phyloP scores from a whole-genome alignment of 768 basidiomycete genomes.

The Kwoniella dejecticola region DNA sequence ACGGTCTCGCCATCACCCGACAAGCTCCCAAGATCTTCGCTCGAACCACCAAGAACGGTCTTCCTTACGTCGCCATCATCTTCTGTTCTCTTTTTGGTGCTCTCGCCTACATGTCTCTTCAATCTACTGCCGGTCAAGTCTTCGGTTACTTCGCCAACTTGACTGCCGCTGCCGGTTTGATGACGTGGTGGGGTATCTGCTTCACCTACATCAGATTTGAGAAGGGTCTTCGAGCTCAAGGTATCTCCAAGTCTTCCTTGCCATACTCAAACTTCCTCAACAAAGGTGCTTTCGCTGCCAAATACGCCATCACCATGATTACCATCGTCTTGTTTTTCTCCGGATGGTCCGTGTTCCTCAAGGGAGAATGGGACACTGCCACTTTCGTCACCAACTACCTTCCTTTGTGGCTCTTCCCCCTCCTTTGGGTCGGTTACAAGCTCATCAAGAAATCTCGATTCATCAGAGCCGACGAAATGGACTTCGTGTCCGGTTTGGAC shows the following conservation, averaged over 20 bases:
- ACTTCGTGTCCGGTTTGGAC: slow-evolving; percentile 72
- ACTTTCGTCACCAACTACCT: slow-evolving; percentile 85
- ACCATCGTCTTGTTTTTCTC: slow-evolving; percentile 54
- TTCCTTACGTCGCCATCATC: slow-evolving; percentile 74
- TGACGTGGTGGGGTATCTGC: slow-evolving; percentile 79
- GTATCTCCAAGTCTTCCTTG: slow-evolving; percentile 68
- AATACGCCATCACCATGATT: slow-evolving; percentile 53
- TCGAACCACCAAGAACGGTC: slow-evolving; percentile 68
- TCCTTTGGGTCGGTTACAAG: slow-evolving; percentile 68
- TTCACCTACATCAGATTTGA: slow-evolving; percentile 82
- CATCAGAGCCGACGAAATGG: slow-evolving; percentile 70
- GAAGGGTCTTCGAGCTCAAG: slow-evolving; percentile 76
- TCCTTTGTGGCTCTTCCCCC: slow-evolving; percentile 60
- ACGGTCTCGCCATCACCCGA: slow-evolving; percentile 75
- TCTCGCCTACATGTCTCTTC: slow-evolving; percentile 77
- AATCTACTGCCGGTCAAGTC: slow-evolving; percentile 67
- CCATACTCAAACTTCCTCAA: slow-evolving; percentile 69
- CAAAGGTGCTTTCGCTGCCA: slow-evolving; percentile 57
- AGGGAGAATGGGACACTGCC: slow-evolving; percentile 61
- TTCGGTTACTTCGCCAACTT: slow-evolving; percentile 78
- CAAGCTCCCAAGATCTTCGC: slow-evolving; percentile 82
- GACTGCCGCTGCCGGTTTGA: slow-evolving; percentile 62
- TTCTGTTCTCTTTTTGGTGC: slow-evolving; percentile 65
- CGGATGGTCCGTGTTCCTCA: slow-evolving; percentile 61
- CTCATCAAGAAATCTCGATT: slow-evolving; percentile 60